phyloP scores from a whole-genome alignment of 768 basidiomycete genomes.

The Psilocybe subaeruginosa region DNA sequence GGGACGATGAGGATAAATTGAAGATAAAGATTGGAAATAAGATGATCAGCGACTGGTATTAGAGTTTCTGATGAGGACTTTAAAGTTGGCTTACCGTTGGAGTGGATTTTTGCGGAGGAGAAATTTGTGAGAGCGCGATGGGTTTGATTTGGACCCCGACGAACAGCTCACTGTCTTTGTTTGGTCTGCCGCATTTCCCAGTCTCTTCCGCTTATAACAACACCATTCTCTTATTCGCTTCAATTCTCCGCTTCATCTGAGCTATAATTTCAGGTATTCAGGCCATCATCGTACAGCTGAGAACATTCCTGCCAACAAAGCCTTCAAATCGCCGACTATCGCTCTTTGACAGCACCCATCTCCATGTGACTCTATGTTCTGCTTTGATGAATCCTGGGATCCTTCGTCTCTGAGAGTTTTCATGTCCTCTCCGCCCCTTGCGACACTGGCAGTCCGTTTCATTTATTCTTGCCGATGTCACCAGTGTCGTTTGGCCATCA shows the following conservation, averaged over 20 bases:
- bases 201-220: conserved; percentile 1
- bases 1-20: conserved; percentile 25
- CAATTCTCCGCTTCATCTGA: too few species aligned
- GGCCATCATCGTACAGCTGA: conserved; percentile 3
- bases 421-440: conserved; percentile 2
- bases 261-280: neutral
- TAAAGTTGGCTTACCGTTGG: conserved; percentile 77
- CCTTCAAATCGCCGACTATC: neutral
- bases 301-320: neutral
- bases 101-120: conserved; percentile 66
- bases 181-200: conserved; percentile 10
- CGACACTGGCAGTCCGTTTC: neutral
- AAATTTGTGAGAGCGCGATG: conserved; percentile 41
- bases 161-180: conserved; percentile 6
- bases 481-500: neutral
- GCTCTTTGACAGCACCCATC: neutral
- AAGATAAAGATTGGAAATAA: conserved; percentile 28
- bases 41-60: conserved; percentile 49
- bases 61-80: conserved; percentile 58
- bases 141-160: conserved; percentile 46
- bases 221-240: too few species aligned
- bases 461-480: conserved; percentile 8
- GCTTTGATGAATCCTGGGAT: conserved; percentile 1
- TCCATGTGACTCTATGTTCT: too few species aligned
- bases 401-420: neutral